Evolutionary conservation across 73 alveolate genomes (phyloP), one percentile per base, ranked within the genome.

Genomic region (Paramecium pentaurelia): DNA sequence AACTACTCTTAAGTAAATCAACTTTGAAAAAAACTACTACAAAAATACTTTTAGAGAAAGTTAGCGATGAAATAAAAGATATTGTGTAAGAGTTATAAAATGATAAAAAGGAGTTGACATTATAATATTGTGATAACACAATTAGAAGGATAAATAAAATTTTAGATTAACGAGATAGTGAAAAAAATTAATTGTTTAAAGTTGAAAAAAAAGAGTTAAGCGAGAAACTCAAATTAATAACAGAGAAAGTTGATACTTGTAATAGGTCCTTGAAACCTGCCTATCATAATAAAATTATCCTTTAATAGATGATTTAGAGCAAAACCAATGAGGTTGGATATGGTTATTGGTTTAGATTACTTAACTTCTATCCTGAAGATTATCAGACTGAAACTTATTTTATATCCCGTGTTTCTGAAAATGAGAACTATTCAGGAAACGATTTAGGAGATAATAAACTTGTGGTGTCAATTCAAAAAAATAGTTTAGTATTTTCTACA

Each of bases 391-490:
- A 73, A 30, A 44, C 22, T 5, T 73, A 71, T 18, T 73, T 73
- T 40, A 30, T 73, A 73, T 73, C 87, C 20, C 40, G 87, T 30
- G 87, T 73, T n/a, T 32, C 87, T 73, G 58, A 73, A 73, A 73
- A 73, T 73, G 87, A 73, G 18, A 40, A 73, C 3, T 73, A 36
- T 73, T 36, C 60, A 36, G 87, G 60, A 20, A 44, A 73, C 8
- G 87, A 73, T n/a, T 37, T 73, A 73, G 87, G 87, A 36, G 87
- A 73, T 73, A 73, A 40, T 37, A 73, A 73, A 73, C 32, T 73
- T 10, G 60, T 34, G 6, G 87, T 38, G 25, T 25, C 34, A 4
- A 37, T 73, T 9, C 14, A 73, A 37, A 73, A 40, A 30, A 73
- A 73, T n/a, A 38, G 11, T 73, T 25, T 73, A 36, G 36, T 73